phyloP scores from a whole-genome alignment of 2,329 filamentous ascomycete species.

The Penicillium polonicum region DNA sequence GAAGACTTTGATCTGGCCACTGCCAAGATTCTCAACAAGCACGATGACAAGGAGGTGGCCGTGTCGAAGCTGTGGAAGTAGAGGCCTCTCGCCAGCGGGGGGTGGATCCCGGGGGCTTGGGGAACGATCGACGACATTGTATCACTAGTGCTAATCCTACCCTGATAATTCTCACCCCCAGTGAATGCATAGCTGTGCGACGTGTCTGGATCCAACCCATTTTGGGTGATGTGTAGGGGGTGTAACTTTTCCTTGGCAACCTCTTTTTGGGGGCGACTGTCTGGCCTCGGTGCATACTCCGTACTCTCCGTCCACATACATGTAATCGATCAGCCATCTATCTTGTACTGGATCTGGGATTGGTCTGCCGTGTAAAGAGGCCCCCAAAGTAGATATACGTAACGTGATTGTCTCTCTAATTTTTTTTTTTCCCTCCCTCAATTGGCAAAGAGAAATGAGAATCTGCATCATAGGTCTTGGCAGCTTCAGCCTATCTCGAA shows the following conservation, averaged over 20 bases:
- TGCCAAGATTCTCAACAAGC: constrained; percentile 99
- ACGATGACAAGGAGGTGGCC: constrained; percentile 87
- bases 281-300: not conserved
- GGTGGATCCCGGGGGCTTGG: not conserved
- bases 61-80: constrained; percentile 41
- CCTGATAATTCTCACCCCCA: constrained; percentile 7
- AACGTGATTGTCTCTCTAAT: not conserved
- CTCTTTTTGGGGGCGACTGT: not conserved
- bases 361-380: not conserved
- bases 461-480: not conserved
- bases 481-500: not conserved
- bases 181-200: constrained; percentile 11
- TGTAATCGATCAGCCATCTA: not conserved
- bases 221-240: not conserved
- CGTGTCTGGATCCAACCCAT: constrained; percentile 3
- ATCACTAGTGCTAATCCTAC: constrained; percentile 27
- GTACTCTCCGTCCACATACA: not conserved
- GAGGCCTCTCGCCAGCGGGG: constrained; percentile 3
- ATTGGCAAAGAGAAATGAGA: not conserved
- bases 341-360: not conserved
- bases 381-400: not conserved
- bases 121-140: constrained; percentile 22
- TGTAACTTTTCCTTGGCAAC: not conserved
- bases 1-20: constrained; percentile 98
- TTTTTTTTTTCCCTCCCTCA: too few species aligned